Conservation (phyloP, 148 eudicot genomes). For the Fagopyrum homotropicum region DNA sequence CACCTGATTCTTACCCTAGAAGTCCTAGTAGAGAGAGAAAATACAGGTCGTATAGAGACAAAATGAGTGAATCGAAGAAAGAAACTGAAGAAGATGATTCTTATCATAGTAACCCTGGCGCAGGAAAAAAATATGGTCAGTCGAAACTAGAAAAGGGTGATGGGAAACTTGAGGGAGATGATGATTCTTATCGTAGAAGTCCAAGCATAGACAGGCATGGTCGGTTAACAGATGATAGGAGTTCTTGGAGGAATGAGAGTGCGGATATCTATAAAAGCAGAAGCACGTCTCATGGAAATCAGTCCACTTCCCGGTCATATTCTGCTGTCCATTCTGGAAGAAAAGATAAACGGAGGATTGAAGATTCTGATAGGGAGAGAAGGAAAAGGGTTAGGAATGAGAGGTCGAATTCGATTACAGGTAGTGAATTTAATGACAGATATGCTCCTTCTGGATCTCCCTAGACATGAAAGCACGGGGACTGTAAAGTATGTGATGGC, state of each 20-base stretch:
- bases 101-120: constrained; percentile 20
- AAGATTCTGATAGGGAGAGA: constrained; percentile 28
- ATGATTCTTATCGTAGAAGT: constrained; percentile 31
- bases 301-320: constrained; percentile 15
- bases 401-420: constrained; percentile 24
- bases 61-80: constrained; percentile 32
- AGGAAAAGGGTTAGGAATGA: constrained; percentile 24
- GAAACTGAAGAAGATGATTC: constrained; percentile 18
- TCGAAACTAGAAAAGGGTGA: constrained; percentile 19
- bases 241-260: constrained; percentile 19
- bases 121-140: constrained; percentile 21
- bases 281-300: constrained; percentile 9
- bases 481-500: neutral
- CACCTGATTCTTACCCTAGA: constrained; percentile 16
- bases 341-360: constrained; percentile 25
- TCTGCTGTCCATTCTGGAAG: constrained; percentile 22
- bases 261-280: constrained; percentile 22
- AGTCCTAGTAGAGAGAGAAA: constrained; percentile 33
- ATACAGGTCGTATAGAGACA: constrained; percentile 30
- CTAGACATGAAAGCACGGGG: constrained; percentile 19
- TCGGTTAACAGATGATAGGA: constrained; percentile 33
- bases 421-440: constrained; percentile 60
- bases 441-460: constrained; percentile 70
- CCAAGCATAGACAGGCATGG: constrained; percentile 28
- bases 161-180: neutral